These are phyloP conservation scores for Hypoxylon lenormandii DNA, from an alignment of 495 filamentous ascomycete genomes.

Conservation along the genomic window DNA sequence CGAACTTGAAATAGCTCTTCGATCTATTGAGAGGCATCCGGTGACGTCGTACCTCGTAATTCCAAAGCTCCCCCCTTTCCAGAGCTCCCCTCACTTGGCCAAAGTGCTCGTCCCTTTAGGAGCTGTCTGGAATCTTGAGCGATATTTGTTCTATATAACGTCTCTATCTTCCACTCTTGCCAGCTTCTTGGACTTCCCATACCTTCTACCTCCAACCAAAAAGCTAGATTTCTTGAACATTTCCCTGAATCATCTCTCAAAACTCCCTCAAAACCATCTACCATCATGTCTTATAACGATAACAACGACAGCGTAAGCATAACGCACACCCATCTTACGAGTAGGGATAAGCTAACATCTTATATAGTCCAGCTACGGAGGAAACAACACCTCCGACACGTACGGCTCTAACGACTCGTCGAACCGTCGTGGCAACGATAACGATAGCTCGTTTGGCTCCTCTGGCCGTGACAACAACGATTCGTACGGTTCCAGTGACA, in stretches of 20 bases:
- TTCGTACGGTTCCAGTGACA: conserved; percentile 44
- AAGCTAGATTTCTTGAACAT: too few relatives aligned
- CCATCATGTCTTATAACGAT: conserved; percentile 51
- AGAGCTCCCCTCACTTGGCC: conserved; percentile 31
- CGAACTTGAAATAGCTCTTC: conserved; percentile 41
- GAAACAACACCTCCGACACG: conserved; percentile 6
- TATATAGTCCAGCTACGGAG: conserved; percentile 39
- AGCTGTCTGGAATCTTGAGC: conserved; percentile 1
- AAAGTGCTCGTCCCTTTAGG: conserved; percentile 18
- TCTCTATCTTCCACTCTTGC: conserved; percentile 2
- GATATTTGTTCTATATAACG: conserved; percentile 35
- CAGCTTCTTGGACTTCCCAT: too few relatives aligned
- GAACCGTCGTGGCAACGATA: conserved; percentile 22
- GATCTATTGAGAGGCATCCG: conserved; percentile 32
- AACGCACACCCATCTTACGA: neutral
- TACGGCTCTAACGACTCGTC: conserved; percentile 10
- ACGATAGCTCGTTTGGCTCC: conserved; percentile 40
- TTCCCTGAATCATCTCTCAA: neutral
- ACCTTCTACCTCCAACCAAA: too few relatives aligned
- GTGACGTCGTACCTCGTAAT: conserved; percentile 37
- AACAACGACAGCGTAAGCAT: conserved; percentile 38
- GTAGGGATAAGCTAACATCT: conserved; percentile 17
- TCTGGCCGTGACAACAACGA: conserved; percentile 28
- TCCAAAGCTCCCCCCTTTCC: conserved; percentile 20
- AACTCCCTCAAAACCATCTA: neutral